phyloP scores from a whole-genome alignment of 1,139 yeast genomes.

The Geotrichum fermentans region DNA sequence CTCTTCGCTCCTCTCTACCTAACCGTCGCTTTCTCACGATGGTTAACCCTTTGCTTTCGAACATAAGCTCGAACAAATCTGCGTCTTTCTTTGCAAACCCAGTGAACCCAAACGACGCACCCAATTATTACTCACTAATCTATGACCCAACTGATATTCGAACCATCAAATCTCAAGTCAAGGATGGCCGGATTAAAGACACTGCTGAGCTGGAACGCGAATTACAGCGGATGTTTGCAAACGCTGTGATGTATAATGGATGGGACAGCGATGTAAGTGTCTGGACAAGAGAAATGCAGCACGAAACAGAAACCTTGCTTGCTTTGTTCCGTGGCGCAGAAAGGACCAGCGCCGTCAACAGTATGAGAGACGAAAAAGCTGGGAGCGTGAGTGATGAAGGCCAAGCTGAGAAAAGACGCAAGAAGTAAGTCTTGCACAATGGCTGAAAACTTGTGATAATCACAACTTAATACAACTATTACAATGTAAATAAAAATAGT shows the following conservation, averaged over 20 bases:
- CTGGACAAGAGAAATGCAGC: constrained; percentile 61
- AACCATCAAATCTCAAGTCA: constrained; percentile 53
- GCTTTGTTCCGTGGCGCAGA: constrained; percentile 36
- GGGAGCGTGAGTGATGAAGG: constrained; percentile 4
- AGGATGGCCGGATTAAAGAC: constrained; percentile 51
- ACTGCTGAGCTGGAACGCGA: constrained; percentile 58
- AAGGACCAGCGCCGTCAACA: constrained; percentile 21
- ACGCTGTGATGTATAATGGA: constrained; percentile 76
- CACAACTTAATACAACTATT: neutral
- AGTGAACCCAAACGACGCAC: constrained; percentile 63
- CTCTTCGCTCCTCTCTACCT: constrained; percentile 24
- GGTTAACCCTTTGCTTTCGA: constrained; percentile 50
- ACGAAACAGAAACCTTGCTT: constrained; percentile 37
- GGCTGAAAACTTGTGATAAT: neutral
- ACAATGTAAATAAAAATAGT: neutral
- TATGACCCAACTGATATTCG: constrained; percentile 65
- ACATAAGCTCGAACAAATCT: constrained; percentile 64
- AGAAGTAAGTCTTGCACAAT: too few species aligned
- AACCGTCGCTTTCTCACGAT: constrained; percentile 33
- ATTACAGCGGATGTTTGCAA: constrained; percentile 72
- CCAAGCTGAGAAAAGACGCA: constrained; percentile 3
- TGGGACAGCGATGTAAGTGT: constrained; percentile 57
- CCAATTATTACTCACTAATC: constrained; percentile 59
- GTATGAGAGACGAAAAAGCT: constrained; percentile 2
- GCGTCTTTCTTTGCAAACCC: constrained; percentile 73